phyloP scores from a whole-genome alignment of 1,284 basidiomycete species.

The Ceratobasidium sp. region DNA sequence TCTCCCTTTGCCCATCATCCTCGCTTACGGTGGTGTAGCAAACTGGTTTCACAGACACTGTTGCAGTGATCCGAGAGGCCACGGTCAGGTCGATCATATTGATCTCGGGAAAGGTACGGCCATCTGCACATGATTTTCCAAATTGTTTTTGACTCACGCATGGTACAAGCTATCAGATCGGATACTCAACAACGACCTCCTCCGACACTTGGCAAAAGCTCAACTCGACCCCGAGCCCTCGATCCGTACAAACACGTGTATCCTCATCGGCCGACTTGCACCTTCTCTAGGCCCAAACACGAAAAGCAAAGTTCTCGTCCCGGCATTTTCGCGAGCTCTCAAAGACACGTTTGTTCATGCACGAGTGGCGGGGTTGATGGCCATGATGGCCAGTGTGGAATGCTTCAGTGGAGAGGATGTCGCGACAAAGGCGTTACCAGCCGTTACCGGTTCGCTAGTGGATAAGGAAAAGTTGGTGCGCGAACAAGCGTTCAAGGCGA shows the following conservation, averaged over 20 bases:
- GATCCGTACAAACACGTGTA: constrained; percentile 98
- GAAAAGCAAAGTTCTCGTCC: constrained; percentile 94
- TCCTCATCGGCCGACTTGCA: constrained; percentile 92
- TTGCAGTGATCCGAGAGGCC: constrained; percentile 93
- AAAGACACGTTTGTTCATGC: constrained; percentile 95
- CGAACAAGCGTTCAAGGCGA: constrained; percentile 93
- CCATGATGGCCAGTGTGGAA: constrained; percentile 94
- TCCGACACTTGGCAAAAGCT: constrained; percentile 92
- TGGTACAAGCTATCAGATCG: constrained; percentile 81
- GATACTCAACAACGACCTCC: constrained; percentile 95
- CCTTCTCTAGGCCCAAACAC: constrained; percentile 88
- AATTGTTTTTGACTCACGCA: neutral
- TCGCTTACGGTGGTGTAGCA: constrained; percentile 63
- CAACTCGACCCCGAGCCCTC: constrained; percentile 94
- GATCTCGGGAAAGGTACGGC: constrained; percentile 82
- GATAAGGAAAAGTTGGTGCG: constrained; percentile 96
- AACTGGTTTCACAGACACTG: constrained; percentile 96
- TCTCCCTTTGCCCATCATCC: constrained; percentile 11
- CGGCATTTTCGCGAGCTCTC: constrained; percentile 91
- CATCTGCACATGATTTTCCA: neutral
- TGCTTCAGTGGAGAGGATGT: constrained; percentile 90
- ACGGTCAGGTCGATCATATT: constrained; percentile 91
- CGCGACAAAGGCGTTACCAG: constrained; percentile 90
- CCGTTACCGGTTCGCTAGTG: constrained; percentile 80
- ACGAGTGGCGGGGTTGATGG: constrained; percentile 94